Percentiles rank a stretch among this genome's conserved stretches.
phyloP scores from a whole-genome alignment of 768 basidiomycete species.

The Dioszegia crocea region DNA sequence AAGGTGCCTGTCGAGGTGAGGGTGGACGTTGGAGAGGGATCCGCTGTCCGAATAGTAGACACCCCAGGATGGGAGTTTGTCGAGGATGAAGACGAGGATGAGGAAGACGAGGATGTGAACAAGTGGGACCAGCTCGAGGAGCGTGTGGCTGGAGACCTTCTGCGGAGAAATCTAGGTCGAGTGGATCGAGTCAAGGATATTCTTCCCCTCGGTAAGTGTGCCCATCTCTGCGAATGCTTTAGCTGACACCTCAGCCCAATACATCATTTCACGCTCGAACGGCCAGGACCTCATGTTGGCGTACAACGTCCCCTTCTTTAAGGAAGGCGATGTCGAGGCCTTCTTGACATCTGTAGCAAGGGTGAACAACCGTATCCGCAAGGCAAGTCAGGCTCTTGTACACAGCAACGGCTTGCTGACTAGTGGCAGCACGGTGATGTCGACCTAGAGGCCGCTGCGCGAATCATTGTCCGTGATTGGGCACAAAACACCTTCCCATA shows the following conservation, averaged over 20 bases:
- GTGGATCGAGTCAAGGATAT: constrained; percentile 83
- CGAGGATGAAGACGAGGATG: constrained; percentile 47
- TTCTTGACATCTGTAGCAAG: constrained; percentile 77
- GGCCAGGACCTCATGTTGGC: constrained; percentile 83
- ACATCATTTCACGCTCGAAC: constrained; percentile 65
- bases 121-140: constrained; percentile 49
- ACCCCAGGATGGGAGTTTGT: constrained; percentile 75
- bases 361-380: constrained; percentile 68
- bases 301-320: constrained; percentile 77
- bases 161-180: constrained; percentile 73
- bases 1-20: constrained; percentile 63
- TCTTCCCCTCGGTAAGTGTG: constrained; percentile 59
- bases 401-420: background rate
- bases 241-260: constrained; percentile 53
- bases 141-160: constrained; percentile 60
- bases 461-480: constrained; percentile 82
- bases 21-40: constrained; percentile 56
- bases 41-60: constrained; percentile 66
- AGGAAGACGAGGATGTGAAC: constrained; percentile 44
- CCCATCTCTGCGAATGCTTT: background rate
- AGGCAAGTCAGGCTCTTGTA: constrained; percentile 54
- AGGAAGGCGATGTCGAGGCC: constrained; percentile 61
- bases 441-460: constrained; percentile 70
- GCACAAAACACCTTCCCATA: constrained; percentile 66
- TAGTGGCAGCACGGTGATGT: constrained; percentile 63